phyloP scores from a whole-genome alignment of 1,139 yeast genomes.

The Blastobotrys petasosporus region DNA sequence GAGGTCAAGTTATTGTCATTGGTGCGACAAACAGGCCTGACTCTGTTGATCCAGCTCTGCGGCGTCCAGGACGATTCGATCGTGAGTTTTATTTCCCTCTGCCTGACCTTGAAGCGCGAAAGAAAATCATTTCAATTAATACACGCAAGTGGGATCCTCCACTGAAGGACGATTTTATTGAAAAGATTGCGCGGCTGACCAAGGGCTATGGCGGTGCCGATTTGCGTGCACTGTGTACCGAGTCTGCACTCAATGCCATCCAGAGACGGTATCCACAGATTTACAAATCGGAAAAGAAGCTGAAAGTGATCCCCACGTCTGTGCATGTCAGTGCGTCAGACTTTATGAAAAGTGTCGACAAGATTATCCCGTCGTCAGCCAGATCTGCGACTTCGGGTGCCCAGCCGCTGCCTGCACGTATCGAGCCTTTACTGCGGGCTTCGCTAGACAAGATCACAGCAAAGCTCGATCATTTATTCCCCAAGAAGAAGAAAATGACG shows the following conservation, averaged over 20 bases:
- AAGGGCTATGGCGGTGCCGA: conserved; percentile 99
- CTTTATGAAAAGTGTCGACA: conserved; percentile 79
- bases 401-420: conserved; percentile 70
- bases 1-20: conserved; percentile 94
- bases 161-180: conserved; percentile 50
- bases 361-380: conserved; percentile 88
- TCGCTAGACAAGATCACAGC: conserved; percentile 45
- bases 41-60: conserved; percentile 91
- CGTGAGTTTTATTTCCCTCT: conserved; percentile 94
- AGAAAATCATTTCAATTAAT: conserved; percentile 72
- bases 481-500: conserved; percentile 52
- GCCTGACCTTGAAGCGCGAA: conserved; percentile 77
- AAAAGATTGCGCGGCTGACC: conserved; percentile 69
- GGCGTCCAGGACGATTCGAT: conserved; percentile 97
- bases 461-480: conserved; percentile 56
- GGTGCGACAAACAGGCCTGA: conserved; percentile 99
- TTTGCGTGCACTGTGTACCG: conserved; percentile 87
- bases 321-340: conserved; percentile 80
- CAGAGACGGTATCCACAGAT: conserved; percentile 94
- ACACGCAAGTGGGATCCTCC: conserved; percentile 87
- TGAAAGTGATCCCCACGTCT: conserved; percentile 62
- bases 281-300: conserved; percentile 67
- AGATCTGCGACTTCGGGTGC: conserved; percentile 72
- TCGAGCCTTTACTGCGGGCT: conserved; percentile 54
- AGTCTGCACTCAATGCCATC: conserved; percentile 86